phyloP scores from a whole-genome alignment of 2,329 filamentous ascomycete species.

The Metarhizium brunneum region DNA sequence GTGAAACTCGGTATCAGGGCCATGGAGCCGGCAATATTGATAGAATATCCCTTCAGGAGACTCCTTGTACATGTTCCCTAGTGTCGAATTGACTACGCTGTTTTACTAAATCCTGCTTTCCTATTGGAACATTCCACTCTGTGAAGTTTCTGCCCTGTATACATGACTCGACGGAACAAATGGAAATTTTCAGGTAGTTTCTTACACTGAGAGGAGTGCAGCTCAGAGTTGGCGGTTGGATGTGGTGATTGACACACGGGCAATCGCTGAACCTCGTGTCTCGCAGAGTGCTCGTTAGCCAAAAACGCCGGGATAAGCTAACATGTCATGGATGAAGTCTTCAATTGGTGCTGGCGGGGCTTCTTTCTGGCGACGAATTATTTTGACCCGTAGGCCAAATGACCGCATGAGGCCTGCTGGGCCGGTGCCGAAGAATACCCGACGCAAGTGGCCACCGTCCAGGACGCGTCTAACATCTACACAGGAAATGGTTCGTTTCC shows the following conservation, averaged over 20 bases:
- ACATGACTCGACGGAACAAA: not conserved
- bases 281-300: not conserved
- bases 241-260: not conserved
- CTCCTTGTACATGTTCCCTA: conserved; percentile 23
- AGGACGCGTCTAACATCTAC: not conserved
- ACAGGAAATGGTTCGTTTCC: no score
- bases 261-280: no score
- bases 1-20: conserved; percentile 11
- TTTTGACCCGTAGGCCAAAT: no score
- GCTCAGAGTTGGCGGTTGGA: not conserved
- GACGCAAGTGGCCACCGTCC: not conserved
- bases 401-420: not conserved
- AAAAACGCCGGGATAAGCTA: not conserved
- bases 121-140: not conserved
- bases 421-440: conserved; percentile 3
- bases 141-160: not conserved
- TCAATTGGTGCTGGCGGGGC: no score
- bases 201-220: not conserved
- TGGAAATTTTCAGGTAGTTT: not conserved
- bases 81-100: conserved; percentile 18
- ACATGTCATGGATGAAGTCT: no score
- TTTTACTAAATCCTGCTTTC: not conserved
- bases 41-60: conserved; percentile 19
- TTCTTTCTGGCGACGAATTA: no score
- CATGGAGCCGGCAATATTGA: conserved; percentile 9